A percentile compares a stretch with the other conserved stretches of the same genome.
Conservation (phyloP, 2,329 filamentous ascomycete species). For the Stachybotrys echinatus region DNA sequence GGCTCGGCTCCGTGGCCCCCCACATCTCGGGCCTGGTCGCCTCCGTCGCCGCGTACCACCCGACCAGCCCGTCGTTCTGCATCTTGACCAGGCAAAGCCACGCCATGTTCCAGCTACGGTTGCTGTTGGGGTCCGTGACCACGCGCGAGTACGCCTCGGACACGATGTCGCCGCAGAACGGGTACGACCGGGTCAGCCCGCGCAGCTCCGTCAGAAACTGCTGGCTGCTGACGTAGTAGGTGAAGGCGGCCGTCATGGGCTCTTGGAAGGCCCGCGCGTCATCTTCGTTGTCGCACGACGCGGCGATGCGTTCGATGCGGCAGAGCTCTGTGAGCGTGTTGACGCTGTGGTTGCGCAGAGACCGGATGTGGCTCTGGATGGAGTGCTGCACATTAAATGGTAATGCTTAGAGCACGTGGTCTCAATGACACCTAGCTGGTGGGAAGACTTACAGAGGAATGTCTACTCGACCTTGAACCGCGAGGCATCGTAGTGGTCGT, state of each 20-base stretch:
- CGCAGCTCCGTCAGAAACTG: conserved; percentile 66
- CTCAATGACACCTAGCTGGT: too few relatives aligned
- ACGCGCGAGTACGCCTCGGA: conserved; percentile 62
- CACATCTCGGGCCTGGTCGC: conserved; percentile 64
- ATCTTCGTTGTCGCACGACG: conserved; percentile 47
- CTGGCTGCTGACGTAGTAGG: conserved; percentile 65
- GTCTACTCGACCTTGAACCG: neutral
- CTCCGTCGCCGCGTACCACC: conserved; percentile 55
- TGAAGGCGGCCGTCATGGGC: conserved; percentile 68
- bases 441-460: neutral
- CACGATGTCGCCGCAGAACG: conserved; percentile 60
- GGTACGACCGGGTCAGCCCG: conserved; percentile 60
- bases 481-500: neutral
- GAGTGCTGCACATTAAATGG: conserved; percentile 63
- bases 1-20: conserved; percentile 52
- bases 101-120: conserved; percentile 70
- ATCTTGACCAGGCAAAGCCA: conserved; percentile 68
- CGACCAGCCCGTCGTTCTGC: conserved; percentile 54
- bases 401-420: neutral
- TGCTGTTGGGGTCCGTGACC: conserved; percentile 56
- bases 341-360: conserved; percentile 60
- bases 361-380: conserved; percentile 50
- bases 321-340: conserved; percentile 70
- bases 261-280: conserved; percentile 50
- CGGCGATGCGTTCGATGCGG: conserved; percentile 63